phyloP scores from a whole-genome alignment of 805 yeast species.

The Sugiyamaella marilandica region DNA sequence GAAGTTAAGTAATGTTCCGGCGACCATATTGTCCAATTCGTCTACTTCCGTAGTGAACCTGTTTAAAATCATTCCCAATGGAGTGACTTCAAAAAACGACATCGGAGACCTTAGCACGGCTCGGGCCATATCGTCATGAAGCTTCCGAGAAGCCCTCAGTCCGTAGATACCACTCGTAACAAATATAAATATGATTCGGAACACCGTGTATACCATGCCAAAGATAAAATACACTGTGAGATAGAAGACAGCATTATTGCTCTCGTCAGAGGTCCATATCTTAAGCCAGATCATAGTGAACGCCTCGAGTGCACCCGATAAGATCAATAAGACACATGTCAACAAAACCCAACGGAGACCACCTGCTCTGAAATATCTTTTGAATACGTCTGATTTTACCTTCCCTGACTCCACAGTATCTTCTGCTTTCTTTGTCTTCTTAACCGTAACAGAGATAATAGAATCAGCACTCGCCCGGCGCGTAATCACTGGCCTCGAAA shows the following conservation, averaged over 20 bases:
- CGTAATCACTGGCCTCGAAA: neutral
- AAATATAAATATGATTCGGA: slow-evolving; percentile 49
- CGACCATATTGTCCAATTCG: slow-evolving; percentile 70
- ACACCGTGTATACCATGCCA: slow-evolving; percentile 42
- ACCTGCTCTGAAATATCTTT: slow-evolving; percentile 72
- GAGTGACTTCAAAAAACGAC: slow-evolving; percentile 90
- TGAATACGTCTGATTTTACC: slow-evolving; percentile 71
- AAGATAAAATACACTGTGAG: slow-evolving; percentile 65
- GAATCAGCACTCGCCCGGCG: slow-evolving; percentile 11
- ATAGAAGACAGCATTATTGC: slow-evolving; percentile 60
- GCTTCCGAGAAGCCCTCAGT: slow-evolving; percentile 20
- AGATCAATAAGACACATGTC: slow-evolving; percentile 39
- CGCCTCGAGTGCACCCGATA: slow-evolving; percentile 56
- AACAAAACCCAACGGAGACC: slow-evolving; percentile 34
- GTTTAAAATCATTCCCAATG: slow-evolving; percentile 83
- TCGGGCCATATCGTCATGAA: slow-evolving; percentile 71
- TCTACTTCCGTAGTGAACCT: slow-evolving; percentile 85
- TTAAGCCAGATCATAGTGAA: slow-evolving; percentile 74
- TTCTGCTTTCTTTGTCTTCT: slow-evolving; percentile 8
- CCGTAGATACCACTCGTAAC: slow-evolving; percentile 47
- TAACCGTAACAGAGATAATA: neutral
- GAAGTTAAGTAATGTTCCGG: slow-evolving; percentile 33
- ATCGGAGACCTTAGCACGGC: slow-evolving; percentile 80
- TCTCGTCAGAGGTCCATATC: slow-evolving; percentile 83
- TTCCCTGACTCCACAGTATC: slow-evolving; percentile 34